Conservation (phyloP, 2,329 filamentous ascomycete genomes). For the Cercospora sp. region DNA sequence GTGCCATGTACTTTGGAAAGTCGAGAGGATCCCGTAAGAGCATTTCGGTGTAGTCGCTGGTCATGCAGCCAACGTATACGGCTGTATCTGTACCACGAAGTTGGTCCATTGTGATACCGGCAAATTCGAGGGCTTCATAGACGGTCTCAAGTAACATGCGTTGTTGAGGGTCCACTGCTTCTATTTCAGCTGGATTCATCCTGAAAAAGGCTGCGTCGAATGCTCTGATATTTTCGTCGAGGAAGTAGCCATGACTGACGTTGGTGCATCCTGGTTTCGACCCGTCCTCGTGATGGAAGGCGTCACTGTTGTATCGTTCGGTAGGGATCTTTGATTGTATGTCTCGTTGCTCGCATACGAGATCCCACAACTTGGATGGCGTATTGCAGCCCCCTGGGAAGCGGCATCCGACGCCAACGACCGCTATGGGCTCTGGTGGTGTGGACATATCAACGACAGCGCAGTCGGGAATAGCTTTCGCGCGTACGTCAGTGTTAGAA, state of each 20-base stretch:
- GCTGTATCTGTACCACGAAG: slow-evolving; percentile 1
- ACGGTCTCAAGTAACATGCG: too few species aligned
- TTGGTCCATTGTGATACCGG: too few species aligned
- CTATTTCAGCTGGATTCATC: too few species aligned
- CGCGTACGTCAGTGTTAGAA: background rate
- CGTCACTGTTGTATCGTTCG: slow-evolving; percentile 26
- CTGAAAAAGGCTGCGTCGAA: too few species aligned
- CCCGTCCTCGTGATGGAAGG: slow-evolving; percentile 17
- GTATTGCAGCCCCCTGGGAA: slow-evolving; percentile 21
- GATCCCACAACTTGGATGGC: slow-evolving; percentile 21
- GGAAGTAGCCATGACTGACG: slow-evolving; percentile 32
- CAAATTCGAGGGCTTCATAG: too few species aligned
- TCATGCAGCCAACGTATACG: slow-evolving; percentile 28
- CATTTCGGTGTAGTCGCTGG: background rate
- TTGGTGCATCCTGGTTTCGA: slow-evolving; percentile 18
- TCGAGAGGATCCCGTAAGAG: slow-evolving; percentile 18
- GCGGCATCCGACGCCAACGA: slow-evolving; percentile 48
- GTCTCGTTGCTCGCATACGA: slow-evolving; percentile 13
- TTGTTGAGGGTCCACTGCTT: too few species aligned
- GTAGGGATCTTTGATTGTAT: slow-evolving; percentile 17
- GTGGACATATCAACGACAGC: slow-evolving; percentile 1
- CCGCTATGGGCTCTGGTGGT: slow-evolving; percentile 42
- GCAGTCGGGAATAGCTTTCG: background rate
- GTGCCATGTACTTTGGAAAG: slow-evolving; percentile 5
- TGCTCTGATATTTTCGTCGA: slow-evolving; percentile 30